Percentiles rank a stretch among this genome's conserved stretches.
Evolutionary conservation across 2,329 filamentous ascomycete species (phyloP).

Genomic region (Metarhizium humberi): DNA sequence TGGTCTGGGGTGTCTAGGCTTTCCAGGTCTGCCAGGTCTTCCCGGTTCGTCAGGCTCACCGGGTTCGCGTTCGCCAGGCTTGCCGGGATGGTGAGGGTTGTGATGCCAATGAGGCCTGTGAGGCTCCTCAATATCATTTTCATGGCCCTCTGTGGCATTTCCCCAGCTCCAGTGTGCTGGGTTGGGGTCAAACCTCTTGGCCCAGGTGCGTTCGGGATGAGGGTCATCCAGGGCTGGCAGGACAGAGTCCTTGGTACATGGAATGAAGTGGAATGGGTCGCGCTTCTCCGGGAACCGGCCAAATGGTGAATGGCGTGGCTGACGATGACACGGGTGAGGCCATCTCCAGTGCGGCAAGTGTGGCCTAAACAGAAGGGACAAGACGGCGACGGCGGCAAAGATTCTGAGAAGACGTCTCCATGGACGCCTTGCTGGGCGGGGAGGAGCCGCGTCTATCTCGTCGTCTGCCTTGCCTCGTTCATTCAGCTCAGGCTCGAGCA

Average conservation of each 20-base stretch:
- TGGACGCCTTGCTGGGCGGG: neutral
- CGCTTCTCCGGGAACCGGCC: slow-evolving; percentile 26
- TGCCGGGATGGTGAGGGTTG: neutral
- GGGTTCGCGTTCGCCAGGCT: neutral
- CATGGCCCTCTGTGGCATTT: slow-evolving; percentile 8
- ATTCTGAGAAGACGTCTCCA: neutral
- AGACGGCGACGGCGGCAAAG: slow-evolving; percentile 1
- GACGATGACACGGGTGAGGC: slow-evolving; percentile 5
- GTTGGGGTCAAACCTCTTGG: slow-evolving; percentile 30
- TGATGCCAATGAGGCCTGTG: neutral
- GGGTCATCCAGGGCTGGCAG: slow-evolving; percentile 32
- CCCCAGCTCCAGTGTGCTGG: slow-evolving; percentile 39
- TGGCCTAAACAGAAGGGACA: neutral
- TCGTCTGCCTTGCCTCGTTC: neutral
- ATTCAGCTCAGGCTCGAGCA: neutral
- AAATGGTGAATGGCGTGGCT: slow-evolving; percentile 4
- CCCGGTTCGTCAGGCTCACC: neutral
- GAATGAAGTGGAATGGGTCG: slow-evolving; percentile 38
- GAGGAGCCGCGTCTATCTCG: neutral
- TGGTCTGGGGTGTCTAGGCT: neutral
- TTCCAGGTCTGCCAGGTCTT: neutral
- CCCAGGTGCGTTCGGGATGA: slow-evolving; percentile 28
- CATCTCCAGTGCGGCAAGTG: neutral
- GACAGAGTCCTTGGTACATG: slow-evolving; percentile 32
- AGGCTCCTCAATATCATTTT: neutral